These are phyloP conservation scores for Tetrapisispora phaffii DNA, from an alignment of 805 yeast genomes.

Conservation along the genomic window DNA sequence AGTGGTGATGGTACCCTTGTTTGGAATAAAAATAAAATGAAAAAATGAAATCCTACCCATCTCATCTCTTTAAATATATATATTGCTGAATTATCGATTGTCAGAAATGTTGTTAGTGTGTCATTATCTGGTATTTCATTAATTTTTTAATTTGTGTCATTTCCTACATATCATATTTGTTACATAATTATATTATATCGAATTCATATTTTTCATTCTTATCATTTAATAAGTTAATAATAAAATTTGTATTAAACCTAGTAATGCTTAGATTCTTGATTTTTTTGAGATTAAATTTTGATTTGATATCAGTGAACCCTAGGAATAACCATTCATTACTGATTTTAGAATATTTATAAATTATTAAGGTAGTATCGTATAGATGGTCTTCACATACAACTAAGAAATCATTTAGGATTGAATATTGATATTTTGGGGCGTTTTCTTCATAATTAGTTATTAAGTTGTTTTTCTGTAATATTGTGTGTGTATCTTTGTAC, in stretches of 20 bases:
- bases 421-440: not conserved
- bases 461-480: not conserved
- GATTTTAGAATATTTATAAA: slow-evolving; percentile 8
- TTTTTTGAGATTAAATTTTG: slow-evolving; percentile 13
- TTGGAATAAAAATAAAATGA: too few relatives aligned
- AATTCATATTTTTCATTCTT: not conserved
- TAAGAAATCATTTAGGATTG: slow-evolving; percentile 3
- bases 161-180: not conserved
- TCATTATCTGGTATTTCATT: too few relatives aligned
- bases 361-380: slow-evolving; percentile 15
- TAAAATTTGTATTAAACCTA: not conserved
- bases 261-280: slow-evolving; percentile 1
- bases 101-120: too few relatives aligned
- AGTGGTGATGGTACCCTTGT: too few relatives aligned
- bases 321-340: slow-evolving; percentile 12
- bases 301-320: slow-evolving; percentile 16
- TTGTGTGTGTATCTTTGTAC: slow-evolving; percentile 4
- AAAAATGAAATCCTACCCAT: too few relatives aligned
- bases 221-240: not conserved
- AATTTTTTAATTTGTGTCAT: too few relatives aligned
- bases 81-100: too few relatives aligned
- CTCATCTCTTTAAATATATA: too few relatives aligned
- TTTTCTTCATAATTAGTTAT: not conserved
- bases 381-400: slow-evolving; percentile 12
- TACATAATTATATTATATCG: not conserved